A percentile compares a stretch with the other conserved stretches of the same genome.
phyloP scores from a whole-genome alignment of 2,329 filamentous ascomycete genomes.

The Blastomyces emzantsi region DNA sequence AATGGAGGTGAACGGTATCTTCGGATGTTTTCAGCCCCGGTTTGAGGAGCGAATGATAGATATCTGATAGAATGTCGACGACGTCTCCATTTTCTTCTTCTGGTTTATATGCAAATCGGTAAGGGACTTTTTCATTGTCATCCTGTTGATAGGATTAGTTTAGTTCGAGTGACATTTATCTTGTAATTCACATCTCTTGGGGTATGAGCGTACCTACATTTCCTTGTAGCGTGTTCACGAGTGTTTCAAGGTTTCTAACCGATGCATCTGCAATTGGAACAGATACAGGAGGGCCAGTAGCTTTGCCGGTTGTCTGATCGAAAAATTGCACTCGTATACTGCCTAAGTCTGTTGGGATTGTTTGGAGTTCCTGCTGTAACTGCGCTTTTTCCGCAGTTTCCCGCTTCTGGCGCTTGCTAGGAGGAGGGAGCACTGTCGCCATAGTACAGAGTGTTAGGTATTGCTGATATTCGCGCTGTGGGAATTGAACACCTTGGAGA shows the following conservation, averaged over 20 bases:
- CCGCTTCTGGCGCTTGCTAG: constrained; percentile 77
- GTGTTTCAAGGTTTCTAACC: constrained; percentile 78
- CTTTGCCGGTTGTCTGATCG: constrained; percentile 63
- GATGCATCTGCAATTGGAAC: constrained; percentile 77
- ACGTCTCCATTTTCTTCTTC: constrained; percentile 29
- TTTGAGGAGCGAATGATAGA: constrained; percentile 46
- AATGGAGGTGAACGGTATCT: constrained; percentile 53
- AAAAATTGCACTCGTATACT: constrained; percentile 80
- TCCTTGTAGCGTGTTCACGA: constrained; percentile 76
- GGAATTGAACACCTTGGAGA: background rate
- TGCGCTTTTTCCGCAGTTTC: constrained; percentile 62
- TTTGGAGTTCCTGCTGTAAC: constrained; percentile 64
- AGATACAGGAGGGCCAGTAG: constrained; percentile 60
- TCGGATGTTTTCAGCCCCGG: constrained; percentile 49
- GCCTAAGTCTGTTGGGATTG: constrained; percentile 58
- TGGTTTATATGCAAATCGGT: constrained; percentile 54
- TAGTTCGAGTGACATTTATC: background rate
- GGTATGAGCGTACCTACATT: constrained; percentile 45
- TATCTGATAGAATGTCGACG: constrained; percentile 39
- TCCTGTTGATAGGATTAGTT: constrained; percentile 32
- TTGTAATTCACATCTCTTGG: background rate
- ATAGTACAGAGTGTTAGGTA: constrained; percentile 39
- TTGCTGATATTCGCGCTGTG: background rate
- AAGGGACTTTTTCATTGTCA: constrained; percentile 53
- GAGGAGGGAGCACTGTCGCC: constrained; percentile 74